These are phyloP conservation scores for Stylonectria norvegica DNA, from an alignment of 2,329 filamentous ascomycete genomes.

Conservation along the genomic window DNA sequence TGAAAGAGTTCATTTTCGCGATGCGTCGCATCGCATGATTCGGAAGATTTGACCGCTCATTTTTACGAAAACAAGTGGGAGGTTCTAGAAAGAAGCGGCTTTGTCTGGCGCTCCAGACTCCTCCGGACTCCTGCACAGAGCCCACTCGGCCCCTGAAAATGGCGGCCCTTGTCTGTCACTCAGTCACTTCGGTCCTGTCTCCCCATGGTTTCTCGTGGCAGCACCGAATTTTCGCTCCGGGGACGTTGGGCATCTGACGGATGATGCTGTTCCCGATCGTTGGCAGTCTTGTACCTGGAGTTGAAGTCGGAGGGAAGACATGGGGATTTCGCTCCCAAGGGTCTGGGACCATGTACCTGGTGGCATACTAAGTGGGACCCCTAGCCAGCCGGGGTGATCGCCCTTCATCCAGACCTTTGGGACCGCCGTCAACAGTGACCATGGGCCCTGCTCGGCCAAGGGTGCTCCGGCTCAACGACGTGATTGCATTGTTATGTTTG, in stretches of 20 bases:
- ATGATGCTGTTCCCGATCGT: not conserved
- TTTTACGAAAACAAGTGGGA: constrained; percentile 14
- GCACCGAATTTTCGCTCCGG: constrained; percentile 5
- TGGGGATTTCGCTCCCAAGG: constrained; percentile 11
- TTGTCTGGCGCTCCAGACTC: constrained; percentile 16
- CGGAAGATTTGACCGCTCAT: constrained; percentile 7
- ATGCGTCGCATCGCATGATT: constrained; percentile 16
- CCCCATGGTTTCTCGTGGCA: constrained; percentile 6
- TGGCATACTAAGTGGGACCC: constrained; percentile 13
- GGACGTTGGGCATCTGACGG: constrained; percentile 1
- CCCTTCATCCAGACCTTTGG: constrained; percentile 18
- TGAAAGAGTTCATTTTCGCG: constrained; percentile 10
- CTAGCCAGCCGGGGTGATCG: constrained; percentile 22
- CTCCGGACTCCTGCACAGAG: constrained; percentile 16
- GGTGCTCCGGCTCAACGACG: too few species aligned
- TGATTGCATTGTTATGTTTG: too few species aligned
- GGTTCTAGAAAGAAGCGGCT: constrained; percentile 9
- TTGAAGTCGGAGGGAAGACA: constrained; percentile 10
- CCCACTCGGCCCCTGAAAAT: constrained; percentile 22
- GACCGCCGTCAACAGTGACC: constrained; percentile 9
- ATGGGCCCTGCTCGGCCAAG: constrained; percentile 13
- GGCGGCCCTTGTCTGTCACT: constrained; percentile 24
- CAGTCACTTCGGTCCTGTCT: constrained; percentile 3
- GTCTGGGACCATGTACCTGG: constrained; percentile 17
- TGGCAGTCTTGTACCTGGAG: not conserved